phyloP scores from a whole-genome alignment of 2,329 filamentous ascomycete genomes.

The Ascochyta rabiei region DNA sequence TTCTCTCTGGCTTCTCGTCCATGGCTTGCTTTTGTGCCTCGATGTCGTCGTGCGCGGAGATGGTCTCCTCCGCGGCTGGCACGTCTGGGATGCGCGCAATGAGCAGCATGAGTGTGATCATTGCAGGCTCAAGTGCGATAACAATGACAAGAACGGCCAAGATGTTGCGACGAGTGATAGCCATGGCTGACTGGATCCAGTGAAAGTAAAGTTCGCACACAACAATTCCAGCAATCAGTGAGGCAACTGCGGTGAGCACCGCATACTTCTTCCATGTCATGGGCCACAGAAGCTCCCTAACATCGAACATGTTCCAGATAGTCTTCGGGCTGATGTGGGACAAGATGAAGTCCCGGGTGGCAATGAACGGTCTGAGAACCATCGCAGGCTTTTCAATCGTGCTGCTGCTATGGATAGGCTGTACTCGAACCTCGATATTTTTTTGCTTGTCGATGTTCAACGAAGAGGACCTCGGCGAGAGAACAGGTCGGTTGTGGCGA shows the following conservation, averaged over 20 bases:
- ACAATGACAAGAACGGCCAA: constrained; percentile 24
- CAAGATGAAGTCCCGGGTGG: neutral
- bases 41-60: constrained; percentile 2
- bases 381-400: neutral
- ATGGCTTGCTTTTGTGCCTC: constrained; percentile 8
- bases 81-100: constrained; percentile 4
- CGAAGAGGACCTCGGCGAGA: neutral
- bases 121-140: constrained; percentile 18
- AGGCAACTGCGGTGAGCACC: constrained; percentile 14
- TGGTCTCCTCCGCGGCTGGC: constrained; percentile 1
- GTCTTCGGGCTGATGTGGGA: constrained; percentile 16
- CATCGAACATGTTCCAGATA: constrained; percentile 16
- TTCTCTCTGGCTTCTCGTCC: constrained; percentile 1
- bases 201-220: constrained; percentile 18
- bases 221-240: constrained; percentile 14
- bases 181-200: constrained; percentile 23
- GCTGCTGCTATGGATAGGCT: neutral
- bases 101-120: constrained; percentile 17
- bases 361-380: neutral
- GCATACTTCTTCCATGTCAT: constrained; percentile 26
- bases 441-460: neutral
- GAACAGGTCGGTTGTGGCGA: neutral
- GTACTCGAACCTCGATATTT: neutral
- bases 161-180: constrained; percentile 23
- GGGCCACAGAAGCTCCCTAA: constrained; percentile 20